A percentile compares a stretch with the other conserved stretches of the same genome.
These are phyloP conservation scores for Hansenula sp. DNA, from an alignment of 1,139 yeast species.

Conservation along the genomic window DNA sequence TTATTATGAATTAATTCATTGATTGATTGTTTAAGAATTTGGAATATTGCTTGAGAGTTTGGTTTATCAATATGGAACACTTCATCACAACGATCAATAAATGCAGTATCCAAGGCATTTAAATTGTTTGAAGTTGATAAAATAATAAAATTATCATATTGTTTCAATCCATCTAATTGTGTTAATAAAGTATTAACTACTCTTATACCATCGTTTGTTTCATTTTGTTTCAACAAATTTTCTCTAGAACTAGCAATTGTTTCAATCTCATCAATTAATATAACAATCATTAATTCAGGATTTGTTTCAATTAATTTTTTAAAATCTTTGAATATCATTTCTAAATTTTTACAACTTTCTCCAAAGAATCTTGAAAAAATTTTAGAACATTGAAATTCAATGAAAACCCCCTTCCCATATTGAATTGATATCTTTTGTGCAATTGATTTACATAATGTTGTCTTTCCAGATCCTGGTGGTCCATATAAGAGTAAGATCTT, in stretches of 20 bases:
- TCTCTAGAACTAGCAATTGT: conserved; percentile 34
- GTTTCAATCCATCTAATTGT: conserved; percentile 30
- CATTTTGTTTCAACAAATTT: conserved; percentile 28
- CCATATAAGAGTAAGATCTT: conserved; percentile 34
- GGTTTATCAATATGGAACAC: conserved; percentile 28
- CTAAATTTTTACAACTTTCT: conserved; percentile 34
- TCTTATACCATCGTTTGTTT: conserved; percentile 34
- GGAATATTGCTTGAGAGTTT: conserved; percentile 15
- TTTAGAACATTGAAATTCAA: conserved; percentile 33
- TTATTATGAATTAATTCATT: conserved; percentile 14
- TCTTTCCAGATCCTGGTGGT: conserved; percentile 52
- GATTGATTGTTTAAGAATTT: conserved; percentile 23
- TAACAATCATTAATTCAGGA: conserved; percentile 21
- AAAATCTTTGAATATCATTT: conserved; percentile 28
- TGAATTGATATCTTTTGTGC: conserved; percentile 31
- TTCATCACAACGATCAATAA: conserved; percentile 33
- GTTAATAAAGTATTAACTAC: conserved; percentile 36
- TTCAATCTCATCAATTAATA: conserved; percentile 37
- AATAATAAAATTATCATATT: conserved; percentile 27
- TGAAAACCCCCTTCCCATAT: conserved; percentile 20
- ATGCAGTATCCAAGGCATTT: conserved; percentile 30
- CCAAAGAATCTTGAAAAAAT: conserved; percentile 38
- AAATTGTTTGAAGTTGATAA: conserved; percentile 34
- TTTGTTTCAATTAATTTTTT: conserved; percentile 19
- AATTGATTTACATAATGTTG: conserved; percentile 40